Evolutionary conservation across 1,284 basidiomycete species (phyloP), one percentile per base, ranked within the genome.

Genomic region (Gastroboletus turbinatus): DNA sequence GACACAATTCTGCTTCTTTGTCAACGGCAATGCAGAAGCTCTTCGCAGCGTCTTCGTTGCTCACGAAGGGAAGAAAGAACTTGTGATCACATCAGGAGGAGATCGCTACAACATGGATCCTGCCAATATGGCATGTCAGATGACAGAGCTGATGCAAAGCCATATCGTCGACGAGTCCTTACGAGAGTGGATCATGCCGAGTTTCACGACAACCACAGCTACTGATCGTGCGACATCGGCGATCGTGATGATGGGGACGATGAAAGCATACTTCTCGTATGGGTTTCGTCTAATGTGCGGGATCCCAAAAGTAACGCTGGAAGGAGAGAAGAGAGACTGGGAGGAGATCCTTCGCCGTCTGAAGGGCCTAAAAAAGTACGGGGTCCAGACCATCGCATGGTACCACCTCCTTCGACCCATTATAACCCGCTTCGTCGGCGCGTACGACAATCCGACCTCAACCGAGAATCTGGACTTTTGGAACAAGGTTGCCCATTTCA

Each of bases 301-400:
- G 0, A 74, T 80, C 14, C 78, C 78, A 0, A 64, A 60, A 1
- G 74, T 81, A 48, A 80, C 76, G 0, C 67, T 81, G 21, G 63
- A 68, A 8, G 70, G 70, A 7, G 64, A 69, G 52, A 67, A 63
- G 46, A 52, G 53, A 8, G 75, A 76, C 59, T 76, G 68, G 65
- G 53, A 64, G 35, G 52, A 51, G 5, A 52, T 51, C 13, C n/a
- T 52, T 46, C 32, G 61, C 74, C 40, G 59, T 70, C 49, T 74
- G 21, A 65, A 71, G 30, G 68, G 68, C 48, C 60, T 76, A 6
- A 65, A 67, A 33, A 56, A 65, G 38, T 72, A 71, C 46, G 71
- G 73, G 5, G 5, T 40, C 5, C 56, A 58, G 29, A 42, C 51
- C 3, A 21, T 42, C 7, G 29, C 51, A 13, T 53, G 50, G 36